Evolutionary conservation across 495 filamentous ascomycete genomes (phyloP).

Genomic region (Chaetomium fimeti): DNA sequence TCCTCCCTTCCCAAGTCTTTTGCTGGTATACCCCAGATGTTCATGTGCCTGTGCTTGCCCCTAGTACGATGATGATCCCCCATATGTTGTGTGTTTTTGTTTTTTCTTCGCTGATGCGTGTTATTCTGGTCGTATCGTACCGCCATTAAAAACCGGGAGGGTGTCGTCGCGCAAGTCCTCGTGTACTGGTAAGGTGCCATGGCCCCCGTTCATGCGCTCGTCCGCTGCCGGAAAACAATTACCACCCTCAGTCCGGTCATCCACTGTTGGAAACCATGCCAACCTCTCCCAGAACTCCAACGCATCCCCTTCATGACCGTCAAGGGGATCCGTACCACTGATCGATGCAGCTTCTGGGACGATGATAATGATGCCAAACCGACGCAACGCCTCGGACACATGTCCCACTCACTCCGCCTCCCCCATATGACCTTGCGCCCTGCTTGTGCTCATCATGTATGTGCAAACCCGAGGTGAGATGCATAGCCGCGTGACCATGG

Average conservation of each 20-base stretch:
- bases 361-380: slow-evolving; percentile 25
- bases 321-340: slow-evolving; percentile 15
- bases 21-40: slow-evolving; percentile 4
- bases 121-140: slow-evolving; percentile 6
- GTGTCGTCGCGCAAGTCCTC: background rate
- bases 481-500: slow-evolving; percentile 29
- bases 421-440: slow-evolving; percentile 23
- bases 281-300: slow-evolving; percentile 19
- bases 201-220: background rate
- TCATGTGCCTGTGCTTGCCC: slow-evolving; percentile 6
- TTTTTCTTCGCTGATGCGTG: background rate
- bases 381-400: slow-evolving; percentile 26
- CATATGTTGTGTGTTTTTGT: background rate
- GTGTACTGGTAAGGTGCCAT: background rate
- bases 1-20: slow-evolving; percentile 14
- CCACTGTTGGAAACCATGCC: slow-evolving; percentile 15
- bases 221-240: slow-evolving; percentile 6
- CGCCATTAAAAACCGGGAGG: background rate
- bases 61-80: slow-evolving; percentile 2
- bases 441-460: slow-evolving; percentile 30
- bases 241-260: background rate
- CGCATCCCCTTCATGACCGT: slow-evolving; percentile 3
- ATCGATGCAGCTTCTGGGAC: slow-evolving; percentile 26
- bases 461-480: slow-evolving; percentile 28
- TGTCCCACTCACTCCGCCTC: slow-evolving; percentile 1